phyloP scores from a whole-genome alignment of 345 rosid genomes.

The Salix dunnii region DNA sequence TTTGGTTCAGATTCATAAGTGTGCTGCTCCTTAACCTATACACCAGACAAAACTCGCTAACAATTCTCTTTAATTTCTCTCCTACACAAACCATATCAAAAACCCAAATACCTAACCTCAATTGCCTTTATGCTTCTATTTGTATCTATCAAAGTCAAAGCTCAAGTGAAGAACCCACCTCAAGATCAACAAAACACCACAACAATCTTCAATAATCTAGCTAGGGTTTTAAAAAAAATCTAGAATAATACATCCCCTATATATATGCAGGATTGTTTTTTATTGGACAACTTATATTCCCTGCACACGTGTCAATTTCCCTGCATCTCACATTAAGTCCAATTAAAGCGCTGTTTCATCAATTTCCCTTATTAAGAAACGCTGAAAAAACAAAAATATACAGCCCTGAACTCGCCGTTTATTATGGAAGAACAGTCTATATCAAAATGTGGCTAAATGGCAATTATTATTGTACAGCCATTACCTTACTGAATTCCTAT shows the following conservation, averaged over 20 bases:
- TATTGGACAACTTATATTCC: constrained; percentile 40
- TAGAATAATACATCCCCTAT: too few species aligned
- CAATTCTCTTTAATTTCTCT: constrained; percentile 20
- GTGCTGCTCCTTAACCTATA: not conserved
- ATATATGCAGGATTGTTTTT: not conserved
- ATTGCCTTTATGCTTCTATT: constrained; percentile 12
- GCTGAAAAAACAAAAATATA: constrained; percentile 30
- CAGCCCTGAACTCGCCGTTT: constrained; percentile 39
- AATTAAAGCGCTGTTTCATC: constrained; percentile 38
- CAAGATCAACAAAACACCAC: constrained; percentile 7
- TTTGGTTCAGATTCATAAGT: not conserved
- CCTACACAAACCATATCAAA: constrained; percentile 25
- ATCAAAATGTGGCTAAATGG: constrained; percentile 19
- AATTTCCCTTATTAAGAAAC: constrained; percentile 42
- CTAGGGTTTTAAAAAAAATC: not conserved
- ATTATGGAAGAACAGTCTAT: constrained; percentile 43
- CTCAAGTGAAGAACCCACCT: constrained; percentile 14
- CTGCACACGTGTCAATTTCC: constrained; percentile 11
- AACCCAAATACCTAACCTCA: constrained; percentile 18
- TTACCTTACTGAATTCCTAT: not conserved
- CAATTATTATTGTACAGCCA: not conserved
- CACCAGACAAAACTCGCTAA: constrained; percentile 16
- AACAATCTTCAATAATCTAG: constrained; percentile 11
- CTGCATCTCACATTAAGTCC: constrained; percentile 22
- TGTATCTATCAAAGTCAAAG: constrained; percentile 2